Conservation (phyloP, 306 rosid species). For the Herpetospermum pedunculosum region DNA sequence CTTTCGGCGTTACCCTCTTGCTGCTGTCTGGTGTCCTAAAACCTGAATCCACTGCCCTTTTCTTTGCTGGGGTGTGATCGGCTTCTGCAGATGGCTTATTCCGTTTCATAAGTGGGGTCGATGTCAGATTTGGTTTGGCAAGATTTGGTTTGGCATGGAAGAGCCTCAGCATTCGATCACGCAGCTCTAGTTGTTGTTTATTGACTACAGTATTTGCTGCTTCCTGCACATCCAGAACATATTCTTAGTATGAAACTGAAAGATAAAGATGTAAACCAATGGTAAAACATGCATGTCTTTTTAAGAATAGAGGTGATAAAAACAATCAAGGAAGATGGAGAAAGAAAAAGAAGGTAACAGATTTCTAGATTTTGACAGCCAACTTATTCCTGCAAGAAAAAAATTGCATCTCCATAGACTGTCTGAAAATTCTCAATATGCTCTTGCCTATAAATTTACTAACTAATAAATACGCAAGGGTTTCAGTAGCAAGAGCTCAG, state of each 20-base stretch:
- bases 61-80: constrained; percentile 37
- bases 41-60: constrained; percentile 12
- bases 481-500: neutral
- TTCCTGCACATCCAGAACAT: constrained; percentile 37
- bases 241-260: neutral
- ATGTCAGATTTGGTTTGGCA: constrained; percentile 31
- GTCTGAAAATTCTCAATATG: neutral
- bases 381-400: neutral
- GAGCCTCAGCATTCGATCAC: constrained; percentile 59
- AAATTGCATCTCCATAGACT: neutral
- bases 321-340: neutral
- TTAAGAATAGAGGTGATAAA: neutral
- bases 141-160: constrained; percentile 39
- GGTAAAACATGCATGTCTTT: neutral
- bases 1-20: constrained; percentile 17
- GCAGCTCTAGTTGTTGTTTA: constrained; percentile 58
- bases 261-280: neutral
- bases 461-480: neutral
- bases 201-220: constrained; percentile 46
- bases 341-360: neutral
- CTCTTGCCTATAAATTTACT: neutral
- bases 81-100: constrained; percentile 18
- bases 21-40: neutral
- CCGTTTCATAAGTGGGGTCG: constrained; percentile 41
- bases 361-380: neutral